phyloP scores from a whole-genome alignment of 2,329 filamentous ascomycete genomes.

The Ceratocystis papillata region DNA sequence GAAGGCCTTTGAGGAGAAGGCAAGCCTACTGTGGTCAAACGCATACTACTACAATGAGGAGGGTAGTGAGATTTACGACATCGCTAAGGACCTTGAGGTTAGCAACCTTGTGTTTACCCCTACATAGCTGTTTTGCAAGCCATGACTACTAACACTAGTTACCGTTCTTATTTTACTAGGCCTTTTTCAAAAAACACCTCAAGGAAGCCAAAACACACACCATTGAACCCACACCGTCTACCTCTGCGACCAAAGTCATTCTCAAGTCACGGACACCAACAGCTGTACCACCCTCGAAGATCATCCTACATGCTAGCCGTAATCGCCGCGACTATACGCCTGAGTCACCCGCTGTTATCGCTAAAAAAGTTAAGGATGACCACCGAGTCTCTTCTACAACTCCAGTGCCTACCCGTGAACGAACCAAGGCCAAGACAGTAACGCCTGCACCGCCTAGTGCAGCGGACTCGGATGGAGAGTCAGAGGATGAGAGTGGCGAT shows the following conservation, averaged over 20 bases:
- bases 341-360: constrained; percentile 12
- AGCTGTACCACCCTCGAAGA: constrained; percentile 35
- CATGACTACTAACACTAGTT: neutral
- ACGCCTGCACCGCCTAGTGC: constrained; percentile 1
- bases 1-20: constrained; percentile 68
- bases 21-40: constrained; percentile 76
- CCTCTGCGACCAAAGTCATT: constrained; percentile 36
- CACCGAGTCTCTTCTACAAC: neutral
- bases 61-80: constrained; percentile 67
- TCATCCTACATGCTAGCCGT: constrained; percentile 57
- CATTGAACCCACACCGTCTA: constrained; percentile 49
- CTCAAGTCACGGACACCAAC: constrained; percentile 23
- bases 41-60: constrained; percentile 87
- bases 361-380: constrained; percentile 2
- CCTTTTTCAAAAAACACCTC: constrained; percentile 57
- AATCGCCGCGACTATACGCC: constrained; percentile 17
- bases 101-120: constrained; percentile 7
- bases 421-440: constrained; percentile 18
- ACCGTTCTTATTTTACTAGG: constrained; percentile 30
- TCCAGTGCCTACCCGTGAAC: constrained; percentile 17
- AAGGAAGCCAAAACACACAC: constrained; percentile 62
- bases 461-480: constrained; percentile 11
- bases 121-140: neutral
- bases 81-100: constrained; percentile 73
- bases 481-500: neutral